Percentiles rank a stretch among this genome's conserved stretches.
phyloP scores from a whole-genome alignment of 2,329 filamentous ascomycete genomes.

The Botrytis porri region DNA sequence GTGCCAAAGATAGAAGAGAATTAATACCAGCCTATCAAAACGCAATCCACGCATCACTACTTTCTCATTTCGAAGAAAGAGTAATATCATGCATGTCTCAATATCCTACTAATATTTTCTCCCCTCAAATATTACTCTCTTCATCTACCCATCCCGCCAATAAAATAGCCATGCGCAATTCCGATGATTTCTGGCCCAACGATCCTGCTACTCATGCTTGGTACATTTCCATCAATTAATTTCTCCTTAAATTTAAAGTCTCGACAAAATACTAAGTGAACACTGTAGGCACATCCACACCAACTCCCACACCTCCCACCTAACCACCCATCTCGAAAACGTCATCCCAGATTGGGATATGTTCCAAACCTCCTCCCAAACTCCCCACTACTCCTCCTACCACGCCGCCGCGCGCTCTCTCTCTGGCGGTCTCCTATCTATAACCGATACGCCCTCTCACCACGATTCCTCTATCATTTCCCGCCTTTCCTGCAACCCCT shows the following conservation, averaged over 20 bases:
- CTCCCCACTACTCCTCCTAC: conserved; percentile 20
- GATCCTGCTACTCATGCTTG: conserved; percentile 22
- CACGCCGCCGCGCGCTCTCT: conserved; percentile 22
- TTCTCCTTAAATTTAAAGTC: neutral
- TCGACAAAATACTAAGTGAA: neutral
- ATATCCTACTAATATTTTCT: conserved; percentile 21
- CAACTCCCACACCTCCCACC: conserved; percentile 22
- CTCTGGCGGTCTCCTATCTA: conserved; percentile 24
- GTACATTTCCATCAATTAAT: conserved; percentile 1
- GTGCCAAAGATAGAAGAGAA: neutral
- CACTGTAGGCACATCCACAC: conserved; percentile 22
- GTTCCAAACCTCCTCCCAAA: conserved; percentile 21
- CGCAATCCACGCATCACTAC: conserved; percentile 17
- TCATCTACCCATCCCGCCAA: neutral
- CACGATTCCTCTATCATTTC: conserved; percentile 18
- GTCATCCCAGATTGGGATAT: conserved; percentile 22
- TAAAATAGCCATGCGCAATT: conserved; percentile 22
- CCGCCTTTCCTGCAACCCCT: neutral
- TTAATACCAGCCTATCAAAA: conserved; percentile 21
- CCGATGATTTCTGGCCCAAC: conserved; percentile 25
- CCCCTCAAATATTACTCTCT: conserved; percentile 18
- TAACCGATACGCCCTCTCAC: conserved; percentile 22
- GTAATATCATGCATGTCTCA: conserved; percentile 28
- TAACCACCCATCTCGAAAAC: conserved; percentile 23
- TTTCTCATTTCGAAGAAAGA: conserved; percentile 20